These are phyloP conservation scores for Petrea volubilis DNA, from an alignment of 257 asterid genomes.

Conservation along the genomic window DNA sequence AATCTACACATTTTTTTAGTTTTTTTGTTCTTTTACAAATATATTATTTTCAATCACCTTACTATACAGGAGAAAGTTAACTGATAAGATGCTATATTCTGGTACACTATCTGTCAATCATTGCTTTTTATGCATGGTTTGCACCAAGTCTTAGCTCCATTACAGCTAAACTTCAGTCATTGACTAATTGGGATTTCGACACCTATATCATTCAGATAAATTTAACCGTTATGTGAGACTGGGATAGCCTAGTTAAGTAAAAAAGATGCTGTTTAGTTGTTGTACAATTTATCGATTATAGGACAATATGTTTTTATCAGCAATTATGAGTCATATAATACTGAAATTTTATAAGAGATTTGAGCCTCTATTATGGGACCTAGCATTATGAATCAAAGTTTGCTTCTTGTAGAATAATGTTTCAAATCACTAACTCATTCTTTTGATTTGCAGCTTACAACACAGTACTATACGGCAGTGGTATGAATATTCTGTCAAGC, in stretches of 20 bases:
- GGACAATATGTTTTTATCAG: too few relatives aligned
- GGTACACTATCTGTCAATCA: not conserved
- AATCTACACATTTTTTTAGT: too few relatives aligned
- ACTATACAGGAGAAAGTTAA: not conserved
- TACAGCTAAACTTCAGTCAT: too few relatives aligned
- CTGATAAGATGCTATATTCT: not conserved
- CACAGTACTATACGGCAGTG: constrained; percentile 70
- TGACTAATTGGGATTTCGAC: too few relatives aligned
- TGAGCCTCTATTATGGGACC: not conserved
- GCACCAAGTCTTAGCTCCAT: too few relatives aligned
- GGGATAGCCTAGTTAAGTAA: too few relatives aligned
- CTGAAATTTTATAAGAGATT: not conserved
- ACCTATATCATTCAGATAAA: not conserved
- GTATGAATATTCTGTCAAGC: constrained; percentile 35
- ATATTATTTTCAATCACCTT: not conserved
- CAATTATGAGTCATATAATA: too few relatives aligned
- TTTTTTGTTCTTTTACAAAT: not conserved
- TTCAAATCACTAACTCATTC: constrained; percentile 18
- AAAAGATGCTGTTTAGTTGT: too few relatives aligned
- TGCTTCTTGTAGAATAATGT: not conserved
- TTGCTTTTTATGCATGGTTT: not conserved
- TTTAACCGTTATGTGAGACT: not conserved
- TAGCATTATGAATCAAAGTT: not conserved
- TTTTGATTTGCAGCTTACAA: constrained; percentile 67
- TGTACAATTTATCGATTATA: too few relatives aligned